Conservation (phyloP, 2,329 filamentous ascomycete genomes). For the Lasiodiplodia theobromae region DNA sequence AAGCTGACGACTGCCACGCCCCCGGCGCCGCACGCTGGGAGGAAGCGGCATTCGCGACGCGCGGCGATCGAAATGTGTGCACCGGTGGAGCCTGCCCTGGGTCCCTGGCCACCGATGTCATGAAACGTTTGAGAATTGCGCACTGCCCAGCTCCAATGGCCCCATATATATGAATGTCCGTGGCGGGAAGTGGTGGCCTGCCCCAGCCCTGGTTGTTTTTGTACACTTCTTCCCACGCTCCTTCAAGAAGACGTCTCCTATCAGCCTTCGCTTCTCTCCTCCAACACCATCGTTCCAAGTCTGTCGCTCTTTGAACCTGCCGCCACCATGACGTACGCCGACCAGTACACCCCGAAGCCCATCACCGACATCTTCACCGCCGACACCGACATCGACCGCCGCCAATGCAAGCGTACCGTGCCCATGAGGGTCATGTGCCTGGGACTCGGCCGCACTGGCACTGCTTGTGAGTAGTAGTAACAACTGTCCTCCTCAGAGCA, state of each 20-base stretch:
- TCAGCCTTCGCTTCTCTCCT: constrained; percentile 3
- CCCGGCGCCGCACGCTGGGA: constrained; percentile 17
- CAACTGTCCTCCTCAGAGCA: constrained; percentile 36
- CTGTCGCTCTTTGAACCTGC: constrained; percentile 15
- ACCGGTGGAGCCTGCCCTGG: constrained; percentile 25
- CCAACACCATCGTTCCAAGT: constrained; percentile 2
- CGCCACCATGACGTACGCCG: constrained; percentile 21
- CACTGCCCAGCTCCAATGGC: constrained; percentile 24
- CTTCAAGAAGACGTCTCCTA: constrained; percentile 15
- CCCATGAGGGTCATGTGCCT: constrained; percentile 77
- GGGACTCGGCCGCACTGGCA: constrained; percentile 74
- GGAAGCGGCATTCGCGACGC: constrained; percentile 19
- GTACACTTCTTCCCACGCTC: constrained; percentile 8
- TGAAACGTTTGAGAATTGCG: constrained; percentile 26
- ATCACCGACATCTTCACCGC: constrained; percentile 68
- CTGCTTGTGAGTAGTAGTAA: constrained; percentile 66
- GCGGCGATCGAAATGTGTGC: constrained; percentile 28
- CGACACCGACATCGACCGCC: constrained; percentile 72
- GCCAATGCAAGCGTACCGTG: constrained; percentile 69
- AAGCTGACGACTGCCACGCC: constrained; percentile 18
- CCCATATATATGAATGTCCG: constrained; percentile 27
- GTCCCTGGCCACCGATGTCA: constrained; percentile 22
- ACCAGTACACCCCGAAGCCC: constrained; percentile 54
- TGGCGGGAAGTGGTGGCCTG: constrained; percentile 26
- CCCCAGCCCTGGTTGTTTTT: constrained; percentile 22